These are phyloP conservation scores for Penicillium longicatenatum DNA, from an alignment of 495 filamentous ascomycete genomes.

Conservation along the genomic window DNA sequence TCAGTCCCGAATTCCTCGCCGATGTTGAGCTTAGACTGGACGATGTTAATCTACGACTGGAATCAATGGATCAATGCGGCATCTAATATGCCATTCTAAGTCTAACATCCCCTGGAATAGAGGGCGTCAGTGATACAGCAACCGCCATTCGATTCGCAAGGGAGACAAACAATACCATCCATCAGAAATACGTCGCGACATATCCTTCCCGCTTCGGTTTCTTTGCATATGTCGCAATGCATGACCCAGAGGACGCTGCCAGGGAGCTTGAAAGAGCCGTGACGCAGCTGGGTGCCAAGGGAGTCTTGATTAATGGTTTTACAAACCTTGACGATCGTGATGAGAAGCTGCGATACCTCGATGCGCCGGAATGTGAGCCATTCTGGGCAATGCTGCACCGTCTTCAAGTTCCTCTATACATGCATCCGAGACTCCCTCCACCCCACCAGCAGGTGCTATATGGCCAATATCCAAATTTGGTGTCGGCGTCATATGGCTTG, in stretches of 20 bases:
- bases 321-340: neutral
- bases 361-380: neutral
- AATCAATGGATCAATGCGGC: neutral
- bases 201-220: slow-evolving; percentile 5
- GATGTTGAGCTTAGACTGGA: neutral
- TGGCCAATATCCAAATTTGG: neutral
- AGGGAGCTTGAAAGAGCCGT: slow-evolving; percentile 3
- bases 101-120: neutral
- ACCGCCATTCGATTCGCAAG: neutral
- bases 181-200: neutral
- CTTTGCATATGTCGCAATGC: slow-evolving; percentile 10
- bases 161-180: neutral
- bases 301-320: neutral
- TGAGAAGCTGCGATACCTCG: neutral
- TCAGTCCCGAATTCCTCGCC: neutral
- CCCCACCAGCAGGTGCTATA: neutral
- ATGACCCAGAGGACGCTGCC: slow-evolving; percentile 9
- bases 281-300: neutral
- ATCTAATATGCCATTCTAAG: neutral
- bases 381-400: neutral
- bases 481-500: neutral
- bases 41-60: neutral
- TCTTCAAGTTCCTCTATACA: neutral
- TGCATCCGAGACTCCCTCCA: neutral
- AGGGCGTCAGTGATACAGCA: neutral